These are phyloP conservation scores for Phytophthora palmivora DNA, from an alignment of 352 stramenopile genomes.

Conservation along the genomic window DNA sequence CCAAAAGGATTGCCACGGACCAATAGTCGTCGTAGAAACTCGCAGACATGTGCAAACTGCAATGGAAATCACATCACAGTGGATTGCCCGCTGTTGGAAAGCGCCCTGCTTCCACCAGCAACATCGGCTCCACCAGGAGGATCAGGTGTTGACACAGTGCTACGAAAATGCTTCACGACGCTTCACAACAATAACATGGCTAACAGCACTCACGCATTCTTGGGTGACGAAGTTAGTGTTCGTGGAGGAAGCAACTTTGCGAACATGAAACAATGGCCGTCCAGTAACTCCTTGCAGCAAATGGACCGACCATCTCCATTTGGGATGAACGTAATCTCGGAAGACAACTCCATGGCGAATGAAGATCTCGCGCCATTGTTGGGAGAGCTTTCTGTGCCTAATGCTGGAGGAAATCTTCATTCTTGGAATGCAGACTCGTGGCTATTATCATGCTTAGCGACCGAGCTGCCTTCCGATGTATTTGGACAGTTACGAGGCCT, in stretches of 20 bases:
- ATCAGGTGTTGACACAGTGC: constrained; percentile 66
- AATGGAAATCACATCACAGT: constrained; percentile 87
- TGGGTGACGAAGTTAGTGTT: constrained; percentile 89
- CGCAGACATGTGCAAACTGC: constrained; percentile 74
- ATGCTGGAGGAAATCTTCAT: constrained; percentile 26
- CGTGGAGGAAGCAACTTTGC: constrained; percentile 64
- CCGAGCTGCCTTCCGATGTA: constrained; percentile 65
- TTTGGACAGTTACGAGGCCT: constrained; percentile 54
- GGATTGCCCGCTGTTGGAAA: constrained; percentile 76
- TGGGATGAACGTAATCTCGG: constrained; percentile 77
- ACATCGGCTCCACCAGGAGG: constrained; percentile 8
- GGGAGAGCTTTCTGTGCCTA: constrained; percentile 34
- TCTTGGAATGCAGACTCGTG: constrained; percentile 68
- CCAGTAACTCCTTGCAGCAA: constrained; percentile 35
- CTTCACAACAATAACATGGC: constrained; percentile 87
- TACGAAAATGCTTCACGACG: constrained; percentile 89
- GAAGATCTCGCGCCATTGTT: constrained; percentile 53
- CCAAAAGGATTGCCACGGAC: constrained; percentile 44
- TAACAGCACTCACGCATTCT: constrained; percentile 86
- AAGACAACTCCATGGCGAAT: constrained; percentile 55
- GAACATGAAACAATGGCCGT: constrained; percentile 45
- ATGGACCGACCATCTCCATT: constrained; percentile 56
- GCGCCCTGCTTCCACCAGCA: constrained; percentile 37
- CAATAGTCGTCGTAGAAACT: constrained; percentile 72
- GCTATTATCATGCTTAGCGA: constrained; percentile 72